Percentiles rank a stretch among this genome's conserved stretches.
These are phyloP conservation scores for Clarireedia paspali DNA, from an alignment of 2,329 filamentous ascomycete genomes.

Conservation along the genomic window DNA sequence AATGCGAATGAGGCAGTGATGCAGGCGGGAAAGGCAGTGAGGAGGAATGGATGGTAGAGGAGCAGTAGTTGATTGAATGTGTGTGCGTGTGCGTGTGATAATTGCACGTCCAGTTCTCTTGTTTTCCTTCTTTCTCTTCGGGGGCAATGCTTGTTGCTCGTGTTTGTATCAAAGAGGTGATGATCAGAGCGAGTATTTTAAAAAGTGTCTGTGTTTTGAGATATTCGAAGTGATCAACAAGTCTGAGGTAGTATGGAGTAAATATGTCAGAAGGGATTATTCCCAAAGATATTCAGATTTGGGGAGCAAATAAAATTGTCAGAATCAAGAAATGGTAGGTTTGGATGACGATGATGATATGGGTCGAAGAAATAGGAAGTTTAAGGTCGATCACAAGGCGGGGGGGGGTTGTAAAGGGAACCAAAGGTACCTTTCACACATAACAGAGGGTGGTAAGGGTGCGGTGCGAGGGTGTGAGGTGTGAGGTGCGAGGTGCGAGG, in stretches of 20 bases:
- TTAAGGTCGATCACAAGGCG: slow-evolving; percentile 21
- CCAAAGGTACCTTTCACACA: background rate
- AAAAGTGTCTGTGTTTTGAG: too few relatives aligned
- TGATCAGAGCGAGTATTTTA: background rate
- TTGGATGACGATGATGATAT: background rate
- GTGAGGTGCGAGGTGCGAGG: too few relatives aligned
- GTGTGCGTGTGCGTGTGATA: background rate
- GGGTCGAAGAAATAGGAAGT: slow-evolving; percentile 16
- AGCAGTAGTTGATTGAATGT: background rate
- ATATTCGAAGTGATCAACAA: background rate
- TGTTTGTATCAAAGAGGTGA: background rate
- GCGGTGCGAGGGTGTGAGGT: background rate
- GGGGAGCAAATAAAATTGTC: background rate
- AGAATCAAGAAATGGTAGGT: slow-evolving; percentile 8
- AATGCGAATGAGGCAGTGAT: slow-evolving; percentile 7
- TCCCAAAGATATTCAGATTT: background rate
- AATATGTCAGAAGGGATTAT: background rate
- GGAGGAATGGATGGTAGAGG: background rate
- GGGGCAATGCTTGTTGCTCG: too few relatives aligned
- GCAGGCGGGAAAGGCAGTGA: background rate
- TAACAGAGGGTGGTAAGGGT: background rate
- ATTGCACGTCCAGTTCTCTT: background rate
- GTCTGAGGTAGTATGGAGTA: background rate
- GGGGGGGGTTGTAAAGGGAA: slow-evolving; percentile 1
- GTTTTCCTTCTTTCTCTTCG: too few relatives aligned